Percentiles rank a stretch among this genome's conserved stretches.
Evolutionary conservation across 2,329 filamentous ascomycete species (phyloP).

Genomic region (Epichloe aotearoae): DNA sequence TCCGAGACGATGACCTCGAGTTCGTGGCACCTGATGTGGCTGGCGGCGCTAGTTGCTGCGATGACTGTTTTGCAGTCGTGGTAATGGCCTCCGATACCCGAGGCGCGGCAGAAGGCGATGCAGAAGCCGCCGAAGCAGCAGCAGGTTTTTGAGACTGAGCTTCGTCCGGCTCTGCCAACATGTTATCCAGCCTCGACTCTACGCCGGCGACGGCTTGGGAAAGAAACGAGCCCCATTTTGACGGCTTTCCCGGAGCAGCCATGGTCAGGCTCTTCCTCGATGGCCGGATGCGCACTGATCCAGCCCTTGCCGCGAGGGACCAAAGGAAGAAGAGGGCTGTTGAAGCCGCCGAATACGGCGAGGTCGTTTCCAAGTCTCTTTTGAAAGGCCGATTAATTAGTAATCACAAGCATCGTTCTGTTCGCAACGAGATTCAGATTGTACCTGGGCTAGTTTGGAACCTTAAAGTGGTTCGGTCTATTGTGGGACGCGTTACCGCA

Average conservation of each 20-base stretch:
- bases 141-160: slow-evolving; percentile 15
- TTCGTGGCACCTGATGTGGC: slow-evolving; percentile 22
- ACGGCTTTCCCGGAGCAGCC: slow-evolving; percentile 34
- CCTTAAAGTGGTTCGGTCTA: too few relatives aligned
- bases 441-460: too few relatives aligned
- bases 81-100: not conserved
- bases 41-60: slow-evolving; percentile 13
- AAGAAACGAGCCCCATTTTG: slow-evolving; percentile 65
- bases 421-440: too few relatives aligned
- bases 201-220: slow-evolving; percentile 87
- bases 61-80: slow-evolving; percentile 10
- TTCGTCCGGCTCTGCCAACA: slow-evolving; percentile 66
- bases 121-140: slow-evolving; percentile 1
- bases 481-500: too few relatives aligned
- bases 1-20: slow-evolving; percentile 52
- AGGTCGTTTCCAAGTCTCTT: too few relatives aligned
- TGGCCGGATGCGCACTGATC: not conserved
- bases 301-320: not conserved
- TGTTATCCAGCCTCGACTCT: slow-evolving; percentile 83
- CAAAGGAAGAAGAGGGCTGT: not conserved
- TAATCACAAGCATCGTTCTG: too few relatives aligned
- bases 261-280: slow-evolving; percentile 20
- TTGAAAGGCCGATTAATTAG: too few relatives aligned
- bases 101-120: not conserved
- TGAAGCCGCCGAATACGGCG: too few relatives aligned